Evolutionary conservation across 148 eudicot genomes (phyloP).

Genomic region (Chenopodium quinoa): DNA sequence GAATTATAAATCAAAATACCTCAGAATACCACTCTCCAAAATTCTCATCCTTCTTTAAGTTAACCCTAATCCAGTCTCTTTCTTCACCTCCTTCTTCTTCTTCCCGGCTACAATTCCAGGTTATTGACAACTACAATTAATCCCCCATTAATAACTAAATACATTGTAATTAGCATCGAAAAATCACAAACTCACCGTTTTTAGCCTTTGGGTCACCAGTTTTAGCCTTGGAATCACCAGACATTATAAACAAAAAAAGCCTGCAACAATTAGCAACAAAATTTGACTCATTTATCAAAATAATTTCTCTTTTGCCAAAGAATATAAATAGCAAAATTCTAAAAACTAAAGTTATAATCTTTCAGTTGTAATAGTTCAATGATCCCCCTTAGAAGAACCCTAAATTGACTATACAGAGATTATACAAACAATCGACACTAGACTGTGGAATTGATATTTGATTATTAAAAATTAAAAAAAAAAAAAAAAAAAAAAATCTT

Average conservation of each 20-base stretch:
- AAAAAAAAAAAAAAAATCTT: no score
- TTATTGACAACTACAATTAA: background rate
- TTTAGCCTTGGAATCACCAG: constrained; percentile 12
- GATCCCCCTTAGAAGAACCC: no score
- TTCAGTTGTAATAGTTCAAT: no score
- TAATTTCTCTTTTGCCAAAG: no score
- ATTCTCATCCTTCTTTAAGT: constrained; percentile 81
- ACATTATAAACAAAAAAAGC: background rate
- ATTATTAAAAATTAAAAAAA: no score
- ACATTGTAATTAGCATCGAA: background rate
- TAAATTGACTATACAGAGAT: no score
- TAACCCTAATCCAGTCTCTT: constrained; percentile 91
- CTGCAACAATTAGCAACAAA: no score
- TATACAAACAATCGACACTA: no score
- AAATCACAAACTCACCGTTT: background rate
- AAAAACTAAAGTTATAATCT: no score
- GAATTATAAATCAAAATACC: constrained; percentile 39
- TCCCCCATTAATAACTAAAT: background rate
- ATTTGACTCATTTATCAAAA: no score
- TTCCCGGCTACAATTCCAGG: constrained; percentile 42
- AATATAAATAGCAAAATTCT: no score
- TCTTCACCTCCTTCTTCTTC: constrained; percentile 91
- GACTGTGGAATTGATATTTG: no score
- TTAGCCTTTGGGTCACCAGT: constrained; percentile 2
- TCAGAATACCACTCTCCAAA: constrained; percentile 99